Evolutionary conservation across 1,284 basidiomycete genomes (phyloP).

Genomic region (Thecaphora frezii): DNA sequence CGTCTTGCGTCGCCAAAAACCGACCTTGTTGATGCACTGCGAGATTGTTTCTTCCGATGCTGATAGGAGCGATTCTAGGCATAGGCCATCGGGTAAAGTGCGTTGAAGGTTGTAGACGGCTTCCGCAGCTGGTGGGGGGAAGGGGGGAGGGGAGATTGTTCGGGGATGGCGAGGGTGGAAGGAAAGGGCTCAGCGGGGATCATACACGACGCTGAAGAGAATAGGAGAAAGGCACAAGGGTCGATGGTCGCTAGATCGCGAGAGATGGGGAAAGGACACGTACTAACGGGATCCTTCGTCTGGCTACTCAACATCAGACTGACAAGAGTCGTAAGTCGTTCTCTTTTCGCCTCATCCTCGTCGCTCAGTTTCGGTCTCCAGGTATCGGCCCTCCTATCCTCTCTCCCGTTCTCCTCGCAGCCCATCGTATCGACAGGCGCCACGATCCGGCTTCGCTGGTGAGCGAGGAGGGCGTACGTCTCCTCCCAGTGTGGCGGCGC

Average conservation of each 20-base stretch:
- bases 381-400: constrained; percentile 39
- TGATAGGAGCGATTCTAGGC: constrained; percentile 70
- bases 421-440: constrained; percentile 59
- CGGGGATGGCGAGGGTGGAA: too few species aligned
- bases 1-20: constrained; percentile 88
- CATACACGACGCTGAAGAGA: background rate
- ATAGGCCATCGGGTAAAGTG: constrained; percentile 75
- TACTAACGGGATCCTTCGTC: constrained; percentile 72
- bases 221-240: too few species aligned
- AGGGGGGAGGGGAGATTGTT: too few species aligned
- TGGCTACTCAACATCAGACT: constrained; percentile 87
- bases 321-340: constrained; percentile 80
- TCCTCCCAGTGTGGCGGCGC: constrained; percentile 46
- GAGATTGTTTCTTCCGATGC: constrained; percentile 70
- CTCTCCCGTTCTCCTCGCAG: constrained; percentile 52
- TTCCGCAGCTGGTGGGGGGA: constrained; percentile 65
- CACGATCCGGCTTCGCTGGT: constrained; percentile 46
- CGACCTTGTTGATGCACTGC: constrained; percentile 80
- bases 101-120: constrained; percentile 76
- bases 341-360: constrained; percentile 64
- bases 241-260: too few species aligned
- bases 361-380: constrained; percentile 22
- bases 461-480: constrained; percentile 29
- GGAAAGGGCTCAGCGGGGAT: too few species aligned
- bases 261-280: background rate